Percentiles rank a stretch among this genome's conserved stretches.
Evolutionary conservation across 768 basidiomycete species (phyloP).

Genomic region (Lyophyllum semitale): DNA sequence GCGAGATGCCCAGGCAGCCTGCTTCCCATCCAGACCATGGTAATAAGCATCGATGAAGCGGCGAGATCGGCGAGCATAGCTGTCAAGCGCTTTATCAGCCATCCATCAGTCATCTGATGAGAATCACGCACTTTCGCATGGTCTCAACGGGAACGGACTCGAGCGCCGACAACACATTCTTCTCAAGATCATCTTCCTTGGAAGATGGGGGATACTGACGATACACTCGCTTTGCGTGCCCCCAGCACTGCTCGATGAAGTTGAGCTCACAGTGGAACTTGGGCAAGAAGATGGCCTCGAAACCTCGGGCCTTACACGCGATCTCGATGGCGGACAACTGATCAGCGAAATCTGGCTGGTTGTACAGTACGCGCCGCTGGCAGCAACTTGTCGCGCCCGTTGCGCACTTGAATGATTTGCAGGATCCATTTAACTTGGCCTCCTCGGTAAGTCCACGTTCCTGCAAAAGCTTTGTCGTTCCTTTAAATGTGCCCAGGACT

Average conservation of each 20-base stretch:
- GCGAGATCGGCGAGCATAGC: too few relatives aligned
- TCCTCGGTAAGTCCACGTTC: too few relatives aligned
- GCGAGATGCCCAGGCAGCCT: too few relatives aligned
- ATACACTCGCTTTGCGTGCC: slow-evolving; percentile 2
- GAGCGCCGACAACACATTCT: background rate
- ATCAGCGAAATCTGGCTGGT: slow-evolving; percentile 1
- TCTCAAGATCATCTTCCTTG: too few relatives aligned
- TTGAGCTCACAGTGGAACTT: too few relatives aligned
- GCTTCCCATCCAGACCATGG: background rate
- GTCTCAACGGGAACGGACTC: background rate
- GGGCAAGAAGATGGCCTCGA: too few relatives aligned
- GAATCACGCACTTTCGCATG: background rate
- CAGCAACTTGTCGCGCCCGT: background rate
- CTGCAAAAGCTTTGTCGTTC: background rate
- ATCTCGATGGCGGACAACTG: background rate
- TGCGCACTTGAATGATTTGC: background rate
- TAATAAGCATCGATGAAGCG: background rate
- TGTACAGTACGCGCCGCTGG: background rate
- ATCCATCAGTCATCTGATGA: too few relatives aligned
- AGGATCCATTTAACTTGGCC: background rate
- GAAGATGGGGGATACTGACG: background rate
- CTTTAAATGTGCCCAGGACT: too few relatives aligned
- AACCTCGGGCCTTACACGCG: background rate
- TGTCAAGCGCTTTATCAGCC: background rate
- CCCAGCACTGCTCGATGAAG: too few relatives aligned